Evolutionary conservation across 768 basidiomycete species (phyloP).

Genomic region (Boletus vermiculosoides): DNA sequence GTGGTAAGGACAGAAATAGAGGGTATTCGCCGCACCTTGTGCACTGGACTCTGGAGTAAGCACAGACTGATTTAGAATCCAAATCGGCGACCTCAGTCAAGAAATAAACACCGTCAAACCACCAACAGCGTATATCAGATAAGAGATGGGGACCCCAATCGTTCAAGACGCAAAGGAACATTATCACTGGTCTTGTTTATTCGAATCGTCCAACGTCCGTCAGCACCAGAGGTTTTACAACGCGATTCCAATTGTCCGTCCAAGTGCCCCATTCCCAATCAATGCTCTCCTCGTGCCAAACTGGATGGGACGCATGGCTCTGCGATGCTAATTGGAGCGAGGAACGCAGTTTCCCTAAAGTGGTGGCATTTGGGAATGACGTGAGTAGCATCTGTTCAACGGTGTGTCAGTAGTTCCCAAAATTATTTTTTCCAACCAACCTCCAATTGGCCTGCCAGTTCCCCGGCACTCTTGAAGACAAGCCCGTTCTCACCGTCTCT

Average conservation of each 20-base stretch:
- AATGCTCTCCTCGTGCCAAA: constrained; percentile 22
- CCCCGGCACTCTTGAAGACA: constrained; percentile 62
- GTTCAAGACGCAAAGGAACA: neutral
- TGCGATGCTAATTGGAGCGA: constrained; percentile 42
- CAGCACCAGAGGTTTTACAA: constrained; percentile 58
- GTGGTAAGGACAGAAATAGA: neutral
- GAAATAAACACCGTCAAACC: neutral
- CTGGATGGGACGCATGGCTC: constrained; percentile 22
- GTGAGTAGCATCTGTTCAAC: constrained; percentile 50
- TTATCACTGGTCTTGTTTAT: constrained; percentile 2
- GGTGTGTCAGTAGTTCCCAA: neutral
- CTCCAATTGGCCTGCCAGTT: constrained; percentile 74
- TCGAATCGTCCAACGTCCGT: constrained; percentile 28
- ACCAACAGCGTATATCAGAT: neutral
- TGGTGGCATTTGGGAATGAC: constrained; percentile 56
- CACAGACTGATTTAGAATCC: neutral
- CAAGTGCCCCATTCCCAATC: constrained; percentile 70
- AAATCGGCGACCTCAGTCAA: neutral
- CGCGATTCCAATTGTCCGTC: constrained; percentile 81
- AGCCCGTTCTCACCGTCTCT: constrained; percentile 81
- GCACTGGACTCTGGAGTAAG: neutral
- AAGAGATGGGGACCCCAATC: neutral
- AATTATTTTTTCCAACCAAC: constrained; percentile 15
- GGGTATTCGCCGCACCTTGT: neutral
- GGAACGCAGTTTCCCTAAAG: constrained; percentile 50